Evolutionary conservation across 148 eudicot species (phyloP).

Genomic region (Chenopodium berlandieri): DNA sequence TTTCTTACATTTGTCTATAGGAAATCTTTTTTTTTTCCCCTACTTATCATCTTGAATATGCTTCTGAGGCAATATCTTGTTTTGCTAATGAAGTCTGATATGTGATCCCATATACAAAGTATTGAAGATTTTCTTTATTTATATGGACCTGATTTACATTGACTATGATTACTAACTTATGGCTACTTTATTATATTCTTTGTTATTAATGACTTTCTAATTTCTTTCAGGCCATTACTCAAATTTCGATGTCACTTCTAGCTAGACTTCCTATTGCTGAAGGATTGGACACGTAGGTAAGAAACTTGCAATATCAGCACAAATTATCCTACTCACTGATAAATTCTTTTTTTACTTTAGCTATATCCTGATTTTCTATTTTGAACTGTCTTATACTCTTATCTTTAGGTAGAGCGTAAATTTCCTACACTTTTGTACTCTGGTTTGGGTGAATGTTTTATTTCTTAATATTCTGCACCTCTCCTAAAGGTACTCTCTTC

Average conservation of each 20-base stretch:
- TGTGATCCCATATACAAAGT: neutral
- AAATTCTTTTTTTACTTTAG: neutral
- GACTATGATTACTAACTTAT: neutral
- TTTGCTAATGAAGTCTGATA: neutral
- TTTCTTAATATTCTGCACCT: conserved; percentile 95
- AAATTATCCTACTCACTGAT: neutral
- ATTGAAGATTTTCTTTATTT: conserved; percentile 20
- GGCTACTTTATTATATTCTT: neutral
- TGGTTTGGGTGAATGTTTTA: conserved; percentile 80
- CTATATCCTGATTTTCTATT: too few relatives aligned
- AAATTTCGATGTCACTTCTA: conserved; percentile 85
- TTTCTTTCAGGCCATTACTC: conserved; percentile 72
- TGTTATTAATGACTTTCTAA: neutral
- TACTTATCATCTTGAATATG: neutral
- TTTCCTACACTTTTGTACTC: conserved; percentile 74
- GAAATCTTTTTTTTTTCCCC: neutral
- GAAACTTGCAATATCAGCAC: conserved; percentile 16
- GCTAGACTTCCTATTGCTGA: conserved; percentile 88
- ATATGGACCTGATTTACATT: neutral
- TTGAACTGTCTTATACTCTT: too few relatives aligned
- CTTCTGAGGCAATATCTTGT: neutral
- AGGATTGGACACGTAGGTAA: conserved; percentile 64
- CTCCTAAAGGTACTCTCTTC: conserved; percentile 69
- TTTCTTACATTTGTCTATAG: neutral
- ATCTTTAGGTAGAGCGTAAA: conserved; percentile 76